These are phyloP conservation scores for Aspergillus sp. DNA, from an alignment of 2,329 filamentous ascomycete species.

Conservation along the genomic window DNA sequence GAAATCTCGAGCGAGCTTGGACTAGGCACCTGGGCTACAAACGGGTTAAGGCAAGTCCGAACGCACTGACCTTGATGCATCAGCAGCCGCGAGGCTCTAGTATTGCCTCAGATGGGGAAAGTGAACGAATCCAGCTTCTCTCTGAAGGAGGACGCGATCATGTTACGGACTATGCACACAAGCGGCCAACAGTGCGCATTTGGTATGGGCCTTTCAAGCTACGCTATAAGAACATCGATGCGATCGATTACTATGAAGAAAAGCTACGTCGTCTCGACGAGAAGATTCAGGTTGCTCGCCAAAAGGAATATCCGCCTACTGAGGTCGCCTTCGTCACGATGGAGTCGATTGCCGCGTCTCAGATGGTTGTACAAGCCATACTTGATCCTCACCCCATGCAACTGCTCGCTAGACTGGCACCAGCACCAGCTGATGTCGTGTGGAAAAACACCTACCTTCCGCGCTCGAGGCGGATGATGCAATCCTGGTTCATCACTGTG, in stretches of 20 bases:
- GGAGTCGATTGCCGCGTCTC: constrained; percentile 86
- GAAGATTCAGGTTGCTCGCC: constrained; percentile 68
- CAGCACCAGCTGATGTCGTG: constrained; percentile 87
- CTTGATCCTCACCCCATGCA: constrained; percentile 87
- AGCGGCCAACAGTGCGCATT: constrained; percentile 69
- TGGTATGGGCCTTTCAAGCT: constrained; percentile 77
- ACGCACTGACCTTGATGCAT: constrained; percentile 52
- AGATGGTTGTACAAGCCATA: constrained; percentile 95
- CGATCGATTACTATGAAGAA: constrained; percentile 92
- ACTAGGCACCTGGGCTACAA: constrained; percentile 69
- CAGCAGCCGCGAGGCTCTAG: constrained; percentile 45
- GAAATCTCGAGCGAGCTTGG: constrained; percentile 80
- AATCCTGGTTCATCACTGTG: constrained; percentile 80
- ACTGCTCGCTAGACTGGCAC: constrained; percentile 80
- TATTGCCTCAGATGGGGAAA: constrained; percentile 46
- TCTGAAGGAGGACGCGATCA: constrained; percentile 46
- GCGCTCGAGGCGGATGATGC: constrained; percentile 69
- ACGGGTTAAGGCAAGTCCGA: constrained; percentile 48
- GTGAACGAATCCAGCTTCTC: constrained; percentile 63
- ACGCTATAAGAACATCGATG: constrained; percentile 74
- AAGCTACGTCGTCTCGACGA: constrained; percentile 77
- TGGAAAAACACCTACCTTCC: constrained; percentile 92
- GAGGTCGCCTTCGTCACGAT: constrained; percentile 95
- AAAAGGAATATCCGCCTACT: constrained; percentile 73
- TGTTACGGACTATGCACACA: constrained; percentile 47